These are phyloP conservation scores for Sporothrix pseudoabietina DNA, from an alignment of 2,329 filamentous ascomycete genomes.

Conservation along the genomic window DNA sequence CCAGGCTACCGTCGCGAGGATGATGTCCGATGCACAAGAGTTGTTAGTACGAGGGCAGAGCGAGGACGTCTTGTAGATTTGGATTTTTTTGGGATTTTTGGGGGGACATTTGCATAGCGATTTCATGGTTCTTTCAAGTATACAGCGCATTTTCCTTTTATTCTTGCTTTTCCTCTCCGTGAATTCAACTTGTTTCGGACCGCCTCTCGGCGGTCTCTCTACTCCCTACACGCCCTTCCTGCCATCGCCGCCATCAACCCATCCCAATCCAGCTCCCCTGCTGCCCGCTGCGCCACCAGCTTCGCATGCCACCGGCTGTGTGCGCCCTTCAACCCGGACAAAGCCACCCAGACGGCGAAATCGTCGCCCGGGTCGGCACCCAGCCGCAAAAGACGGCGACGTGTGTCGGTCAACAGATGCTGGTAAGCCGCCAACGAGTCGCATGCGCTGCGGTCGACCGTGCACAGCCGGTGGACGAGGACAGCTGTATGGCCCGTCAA, in stretches of 20 bases:
- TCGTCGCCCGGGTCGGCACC: slow-evolving; percentile 32
- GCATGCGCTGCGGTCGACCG: slow-evolving; percentile 27
- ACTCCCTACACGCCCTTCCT: slow-evolving; percentile 28
- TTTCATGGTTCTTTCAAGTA: background rate
- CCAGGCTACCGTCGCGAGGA: slow-evolving; percentile 6
- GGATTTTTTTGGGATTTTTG: too few relatives aligned
- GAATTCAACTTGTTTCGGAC: background rate
- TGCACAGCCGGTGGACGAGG: slow-evolving; percentile 29
- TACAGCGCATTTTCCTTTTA: background rate
- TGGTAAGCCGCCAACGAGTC: slow-evolving; percentile 34
- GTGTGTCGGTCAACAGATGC: slow-evolving; percentile 26
- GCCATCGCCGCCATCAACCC: slow-evolving; percentile 31
- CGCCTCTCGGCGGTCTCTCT: background rate
- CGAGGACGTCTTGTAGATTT: background rate
- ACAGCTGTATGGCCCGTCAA: slow-evolving; percentile 24
- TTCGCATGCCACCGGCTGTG: slow-evolving; percentile 27
- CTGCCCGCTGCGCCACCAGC: slow-evolving; percentile 26
- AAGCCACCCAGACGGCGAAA: slow-evolving; percentile 30
- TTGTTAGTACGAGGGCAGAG: background rate
- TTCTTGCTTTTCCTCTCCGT: background rate
- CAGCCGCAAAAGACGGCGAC: slow-evolving; percentile 29
- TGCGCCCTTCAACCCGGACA: slow-evolving; percentile 29
- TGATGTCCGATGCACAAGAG: slow-evolving; percentile 26
- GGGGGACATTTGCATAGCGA: background rate
- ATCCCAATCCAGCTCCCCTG: slow-evolving; percentile 27